Evolutionary conservation across 257 asterid species (phyloP), one percentile per base, ranked within the genome.

Genomic region (Haberlea rhodopensis): DNA sequence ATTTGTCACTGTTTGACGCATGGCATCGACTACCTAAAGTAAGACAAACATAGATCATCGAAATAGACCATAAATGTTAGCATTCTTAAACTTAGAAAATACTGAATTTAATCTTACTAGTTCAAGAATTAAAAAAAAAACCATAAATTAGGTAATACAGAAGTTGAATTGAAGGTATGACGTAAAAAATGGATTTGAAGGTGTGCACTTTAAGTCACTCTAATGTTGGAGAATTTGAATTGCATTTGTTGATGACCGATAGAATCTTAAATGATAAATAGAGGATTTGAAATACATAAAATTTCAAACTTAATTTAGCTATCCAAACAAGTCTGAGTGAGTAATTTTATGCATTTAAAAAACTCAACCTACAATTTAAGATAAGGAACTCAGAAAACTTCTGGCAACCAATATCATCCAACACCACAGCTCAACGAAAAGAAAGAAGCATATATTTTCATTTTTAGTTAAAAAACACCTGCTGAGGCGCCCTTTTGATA

Each of bases 1-100:
- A 76, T 87, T 94, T 46, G 95, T 86, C 68, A 94, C 96, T 0
- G 99, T 94, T 69, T 90, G 96, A 58, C 99, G 97, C 99, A 94
- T 90, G 0, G 99, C 99, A 63, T 94, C 99, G 63, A 94, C 95
- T 75, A 90, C 94, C 99, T 94, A 77, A 49, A 71, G 52, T 20
- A 62, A 55, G 66, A 15, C 48, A 13, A 13, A 40, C 48, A 3
- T 40, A 15, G 18, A 72, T 15, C 48, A 63, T 53, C 65, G 59
- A 29, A 8, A 28, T 27, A 63, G 34, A 52, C 1, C 34, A 58
- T n/a, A 61, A 29, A n/a, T n/a, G 62, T 6, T 10, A 9, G 6
- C 68, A 66, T 66, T 53, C 45, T 56, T 15, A 1, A 43, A 43
- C 56, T 52, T 57, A 43, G 28, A 57, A 49, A 28, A 46, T 28